Evolutionary conservation across 2,329 filamentous ascomycete genomes (phyloP).

Genomic region (Magnaporthiopsis poae): DNA sequence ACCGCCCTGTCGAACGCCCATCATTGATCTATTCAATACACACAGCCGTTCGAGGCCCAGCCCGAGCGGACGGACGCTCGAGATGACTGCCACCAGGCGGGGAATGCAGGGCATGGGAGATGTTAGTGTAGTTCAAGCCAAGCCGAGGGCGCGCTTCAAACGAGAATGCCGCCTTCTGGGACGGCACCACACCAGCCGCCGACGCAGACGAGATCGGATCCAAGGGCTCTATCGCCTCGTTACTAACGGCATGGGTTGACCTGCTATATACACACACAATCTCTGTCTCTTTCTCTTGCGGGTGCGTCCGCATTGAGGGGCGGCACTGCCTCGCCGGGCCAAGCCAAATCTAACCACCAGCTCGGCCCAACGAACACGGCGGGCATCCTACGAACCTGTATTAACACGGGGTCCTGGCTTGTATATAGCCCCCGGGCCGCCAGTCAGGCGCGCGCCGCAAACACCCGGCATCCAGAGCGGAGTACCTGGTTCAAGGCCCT

Average conservation of each 20-base stretch:
- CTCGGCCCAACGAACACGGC: neutral
- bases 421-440: neutral
- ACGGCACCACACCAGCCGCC: neutral
- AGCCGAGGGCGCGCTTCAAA: neutral
- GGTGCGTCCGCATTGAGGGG: neutral
- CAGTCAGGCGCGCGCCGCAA: neutral
- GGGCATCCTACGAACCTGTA: neutral
- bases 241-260: constrained; percentile 1
- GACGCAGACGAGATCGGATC: neutral
- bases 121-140: neutral
- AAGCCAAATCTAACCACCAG: neutral
- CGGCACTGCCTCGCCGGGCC: neutral
- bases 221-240: neutral
- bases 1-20: neutral
- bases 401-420: neutral
- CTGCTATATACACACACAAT: neutral
- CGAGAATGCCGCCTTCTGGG: neutral
- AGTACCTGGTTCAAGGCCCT: neutral
- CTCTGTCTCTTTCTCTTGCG: no score
- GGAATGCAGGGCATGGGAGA: neutral
- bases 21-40: neutral
- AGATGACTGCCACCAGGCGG: neutral
- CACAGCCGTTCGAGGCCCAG: no score
- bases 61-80: no score
- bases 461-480: neutral